phyloP scores from a whole-genome alignment of 805 yeast species.

The Yarrowia divulgata region DNA sequence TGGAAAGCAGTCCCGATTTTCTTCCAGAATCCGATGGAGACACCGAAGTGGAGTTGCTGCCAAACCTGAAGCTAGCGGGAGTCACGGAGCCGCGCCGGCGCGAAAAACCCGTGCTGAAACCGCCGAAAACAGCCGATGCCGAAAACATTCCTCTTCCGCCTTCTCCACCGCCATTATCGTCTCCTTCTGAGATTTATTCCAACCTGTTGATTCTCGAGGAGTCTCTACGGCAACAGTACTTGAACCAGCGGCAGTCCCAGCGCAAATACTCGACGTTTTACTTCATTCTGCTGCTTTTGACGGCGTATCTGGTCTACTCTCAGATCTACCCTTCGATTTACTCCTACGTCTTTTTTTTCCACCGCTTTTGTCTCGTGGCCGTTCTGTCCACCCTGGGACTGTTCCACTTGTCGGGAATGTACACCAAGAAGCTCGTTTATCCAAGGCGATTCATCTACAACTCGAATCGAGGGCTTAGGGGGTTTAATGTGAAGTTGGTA shows the following conservation, averaged over 20 bases:
- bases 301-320: conserved; percentile 48
- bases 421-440: conserved; percentile 78
- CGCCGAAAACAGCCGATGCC: not conserved
- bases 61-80: conserved; percentile 4
- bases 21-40: conserved; percentile 35
- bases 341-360: conserved; percentile 49
- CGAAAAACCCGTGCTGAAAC: conserved; percentile 18
- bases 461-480: conserved; percentile 90
- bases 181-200: conserved; percentile 66
- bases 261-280: conserved; percentile 65
- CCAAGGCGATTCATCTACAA: conserved; percentile 80
- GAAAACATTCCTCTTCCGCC: conserved; percentile 29
- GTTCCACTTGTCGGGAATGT: conserved; percentile 89
- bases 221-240: conserved; percentile 78
- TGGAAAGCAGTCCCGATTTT: conserved; percentile 12
- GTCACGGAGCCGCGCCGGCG: conserved; percentile 28
- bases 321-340: conserved; percentile 49
- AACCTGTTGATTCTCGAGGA: conserved; percentile 87
- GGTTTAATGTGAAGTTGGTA: conserved; percentile 78
- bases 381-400: conserved; percentile 71
- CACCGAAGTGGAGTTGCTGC: conserved; percentile 34
- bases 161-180: conserved; percentile 39
- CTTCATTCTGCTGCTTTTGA: conserved; percentile 45
- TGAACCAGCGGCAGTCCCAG: conserved; percentile 71
- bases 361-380: conserved; percentile 60